Evolutionary conservation across 441 rosid genomes (phyloP).

Genomic region (Brassica balearica): DNA sequence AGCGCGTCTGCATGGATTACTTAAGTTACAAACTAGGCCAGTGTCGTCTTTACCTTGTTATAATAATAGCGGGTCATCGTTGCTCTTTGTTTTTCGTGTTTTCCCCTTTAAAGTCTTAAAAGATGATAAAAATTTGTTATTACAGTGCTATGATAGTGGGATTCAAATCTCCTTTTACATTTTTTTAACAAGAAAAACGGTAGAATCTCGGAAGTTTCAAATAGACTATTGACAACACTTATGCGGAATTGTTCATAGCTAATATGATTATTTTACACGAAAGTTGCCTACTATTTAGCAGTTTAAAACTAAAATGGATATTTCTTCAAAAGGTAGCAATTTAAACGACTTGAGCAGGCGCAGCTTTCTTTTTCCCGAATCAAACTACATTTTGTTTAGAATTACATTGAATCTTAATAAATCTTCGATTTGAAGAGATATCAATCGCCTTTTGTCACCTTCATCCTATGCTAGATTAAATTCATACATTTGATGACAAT

Average conservation of each 20-base stretch:
- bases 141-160: background rate
- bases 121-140: background rate
- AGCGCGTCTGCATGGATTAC: constrained; percentile 13
- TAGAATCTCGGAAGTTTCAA: background rate
- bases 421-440: background rate
- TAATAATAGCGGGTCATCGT: background rate
- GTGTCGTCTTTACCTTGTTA: background rate
- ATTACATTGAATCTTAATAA: constrained; percentile 7
- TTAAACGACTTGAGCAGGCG: constrained; percentile 7
- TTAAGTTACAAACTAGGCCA: background rate
- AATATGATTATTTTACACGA: constrained; percentile 3
- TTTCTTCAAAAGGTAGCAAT: background rate
- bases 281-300: background rate
- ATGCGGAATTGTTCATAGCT: background rate
- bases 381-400: constrained; percentile 5
- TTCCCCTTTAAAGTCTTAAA: background rate
- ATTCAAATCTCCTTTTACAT: background rate
- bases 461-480: constrained; percentile 7
- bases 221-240: background rate
- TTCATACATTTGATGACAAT: background rate
- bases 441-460: constrained; percentile 6
- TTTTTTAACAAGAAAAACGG: background rate
- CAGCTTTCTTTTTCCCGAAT: background rate
- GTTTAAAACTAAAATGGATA: background rate
- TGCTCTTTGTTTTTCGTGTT: background rate